phyloP scores from a whole-genome alignment of 441 rosid genomes.

The Erodium trifolium region DNA sequence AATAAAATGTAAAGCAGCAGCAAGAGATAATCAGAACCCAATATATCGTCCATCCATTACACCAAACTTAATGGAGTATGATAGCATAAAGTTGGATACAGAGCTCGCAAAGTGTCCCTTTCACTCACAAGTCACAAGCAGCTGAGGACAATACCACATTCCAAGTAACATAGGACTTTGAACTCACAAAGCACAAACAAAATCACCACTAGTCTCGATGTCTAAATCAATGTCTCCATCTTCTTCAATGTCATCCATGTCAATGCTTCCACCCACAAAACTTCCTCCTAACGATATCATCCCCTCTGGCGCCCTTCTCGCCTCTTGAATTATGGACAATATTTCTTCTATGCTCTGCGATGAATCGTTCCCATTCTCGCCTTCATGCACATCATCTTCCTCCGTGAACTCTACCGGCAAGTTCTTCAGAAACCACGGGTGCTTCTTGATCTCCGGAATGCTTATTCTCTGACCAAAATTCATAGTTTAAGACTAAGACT shows the following conservation, averaged over 20 bases:
- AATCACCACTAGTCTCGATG: constrained; percentile 81
- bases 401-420: constrained; percentile 76
- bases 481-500: too few species aligned
- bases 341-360: constrained; percentile 78
- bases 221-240: constrained; percentile 94
- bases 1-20: too few species aligned
- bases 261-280: constrained; percentile 67
- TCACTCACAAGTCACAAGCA: too few species aligned
- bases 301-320: constrained; percentile 90
- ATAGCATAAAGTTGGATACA: too few species aligned
- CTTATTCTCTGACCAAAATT: constrained; percentile 55
- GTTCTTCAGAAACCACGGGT: constrained; percentile 91
- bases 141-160: too few species aligned
- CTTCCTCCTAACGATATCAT: constrained; percentile 40
- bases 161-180: too few species aligned
- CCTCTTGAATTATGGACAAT: constrained; percentile 88
- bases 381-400: constrained; percentile 20
- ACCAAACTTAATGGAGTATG: too few species aligned
- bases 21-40: too few species aligned
- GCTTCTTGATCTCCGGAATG: constrained; percentile 72
- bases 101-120: too few species aligned
- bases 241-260: constrained; percentile 22
- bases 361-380: constrained; percentile 28
- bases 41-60: too few species aligned
- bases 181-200: constrained; percentile 79